Evolutionary conservation across 306 rosid genomes (phyloP).

Genomic region (Biancaea sappan): DNA sequence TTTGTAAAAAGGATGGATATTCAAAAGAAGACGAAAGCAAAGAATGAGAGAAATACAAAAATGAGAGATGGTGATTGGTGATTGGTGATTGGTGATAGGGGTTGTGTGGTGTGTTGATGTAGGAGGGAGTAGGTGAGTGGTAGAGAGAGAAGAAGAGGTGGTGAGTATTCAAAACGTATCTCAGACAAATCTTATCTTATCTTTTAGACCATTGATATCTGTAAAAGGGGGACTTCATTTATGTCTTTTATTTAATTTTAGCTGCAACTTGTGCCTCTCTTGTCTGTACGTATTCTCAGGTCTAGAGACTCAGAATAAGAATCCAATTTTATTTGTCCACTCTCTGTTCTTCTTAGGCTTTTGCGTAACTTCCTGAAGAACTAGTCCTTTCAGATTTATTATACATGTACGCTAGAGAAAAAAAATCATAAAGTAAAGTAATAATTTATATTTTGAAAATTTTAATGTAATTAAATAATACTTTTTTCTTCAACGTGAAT

Average conservation of each 20-base stretch:
- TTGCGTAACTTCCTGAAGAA: background rate
- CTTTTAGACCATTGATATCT: background rate
- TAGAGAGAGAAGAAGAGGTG: background rate
- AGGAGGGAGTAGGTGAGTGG: too few species aligned
- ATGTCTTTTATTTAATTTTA: background rate
- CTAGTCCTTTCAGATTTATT: too few species aligned
- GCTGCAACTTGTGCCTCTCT: slow-evolving; percentile 22
- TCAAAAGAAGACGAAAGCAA: background rate
- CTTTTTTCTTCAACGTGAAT: too few species aligned
- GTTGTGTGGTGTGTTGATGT: too few species aligned
- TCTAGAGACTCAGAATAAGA: background rate
- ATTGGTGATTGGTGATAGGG: too few species aligned
- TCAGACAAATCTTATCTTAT: slow-evolving; percentile 20
- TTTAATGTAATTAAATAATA: too few species aligned
- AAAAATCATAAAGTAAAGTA: too few species aligned
- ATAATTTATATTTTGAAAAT: too few species aligned
- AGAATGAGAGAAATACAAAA: background rate
- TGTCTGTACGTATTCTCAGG: background rate
- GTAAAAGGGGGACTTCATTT: background rate
- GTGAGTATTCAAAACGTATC: slow-evolving; percentile 5
- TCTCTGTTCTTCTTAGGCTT: slow-evolving; percentile 12
- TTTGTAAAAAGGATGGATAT: background rate
- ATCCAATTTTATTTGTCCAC: slow-evolving; percentile 27
- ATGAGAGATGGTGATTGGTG: too few species aligned
- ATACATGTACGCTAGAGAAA: too few species aligned